Evolutionary conservation across 116 monocot species (phyloP), one percentile per base, ranked within the genome.

Genomic region (Posidonia oceanica): DNA sequence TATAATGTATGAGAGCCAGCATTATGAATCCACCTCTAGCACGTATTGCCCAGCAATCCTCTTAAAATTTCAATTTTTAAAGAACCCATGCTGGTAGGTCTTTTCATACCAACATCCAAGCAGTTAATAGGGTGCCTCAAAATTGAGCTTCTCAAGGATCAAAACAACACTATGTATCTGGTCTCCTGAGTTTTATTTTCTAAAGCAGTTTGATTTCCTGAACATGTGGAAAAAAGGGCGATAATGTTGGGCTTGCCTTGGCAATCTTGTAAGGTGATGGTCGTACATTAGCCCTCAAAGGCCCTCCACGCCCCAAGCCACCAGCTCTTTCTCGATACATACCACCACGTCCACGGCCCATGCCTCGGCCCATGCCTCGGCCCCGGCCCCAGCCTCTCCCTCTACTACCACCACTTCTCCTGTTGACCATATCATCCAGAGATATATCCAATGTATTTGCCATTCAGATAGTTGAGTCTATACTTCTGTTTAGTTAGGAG

Each of bases 161-260:
- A 56, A 78, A 75, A 36, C 7, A 7, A 41, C 12, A 12, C n/a
- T 20, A 41, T 42, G 44, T n/a, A 41, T 66, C 66, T 15, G 18
- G 20, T 65, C 67, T 71, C 74, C 70, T 72, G 36, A 17, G n/a
- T 70, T 70, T 39, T 58, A 39, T 61, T 55, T 69, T 70, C 52
- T 70, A 57, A 70, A 39, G 39, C 55, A 58, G 70, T 70, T 78
- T 52, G 51, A 51, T 83, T 80, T 77, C 74, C 83, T 80, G 82
- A 87, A 80, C 58, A 74, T 72, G 80, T 75, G 61, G 69, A 81
- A 80, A 86, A 89, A 77, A 82, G 81, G 29, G 69, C 67, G 59
- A 83, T 72, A 67, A 44, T 84, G 81, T 80, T 60, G 67, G 53
- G 83, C 95, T 95, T 95, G 95, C 95, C 95, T 95, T 91, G 61